Conservation (phyloP, 2,329 filamentous ascomycete genomes). For the Gaeumannomyces sp. region DNA sequence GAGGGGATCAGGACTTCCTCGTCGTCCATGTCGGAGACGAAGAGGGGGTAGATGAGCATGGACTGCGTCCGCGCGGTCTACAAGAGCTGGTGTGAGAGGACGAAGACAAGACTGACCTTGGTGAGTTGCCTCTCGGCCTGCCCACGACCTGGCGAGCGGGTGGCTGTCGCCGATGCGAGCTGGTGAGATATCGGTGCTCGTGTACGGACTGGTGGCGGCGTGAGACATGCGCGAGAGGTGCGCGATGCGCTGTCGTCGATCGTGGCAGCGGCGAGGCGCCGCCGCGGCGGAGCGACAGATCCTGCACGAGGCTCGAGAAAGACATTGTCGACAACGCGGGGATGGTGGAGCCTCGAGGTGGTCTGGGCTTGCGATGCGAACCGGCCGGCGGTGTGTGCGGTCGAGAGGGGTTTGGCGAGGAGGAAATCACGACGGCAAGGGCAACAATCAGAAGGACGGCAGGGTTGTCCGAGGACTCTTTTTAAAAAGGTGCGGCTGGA, state of each 20-base stretch:
- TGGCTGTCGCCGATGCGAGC: conserved; percentile 76
- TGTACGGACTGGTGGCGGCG: conserved; percentile 59
- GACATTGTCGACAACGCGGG: conserved; percentile 41
- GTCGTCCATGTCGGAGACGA: conserved; percentile 89
- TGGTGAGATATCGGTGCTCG: conserved; percentile 75
- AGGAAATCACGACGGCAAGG: not conserved
- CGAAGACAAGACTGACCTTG: conserved; percentile 51
- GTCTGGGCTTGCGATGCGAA: no score
- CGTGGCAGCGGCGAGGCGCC: conserved; percentile 40
- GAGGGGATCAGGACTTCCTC: conserved; percentile 88
- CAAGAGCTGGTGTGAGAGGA: not conserved
- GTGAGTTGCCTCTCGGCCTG: conserved; percentile 80
- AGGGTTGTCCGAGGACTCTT: not conserved
- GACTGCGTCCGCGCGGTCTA: conserved; percentile 47
- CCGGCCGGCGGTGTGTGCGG: not conserved
- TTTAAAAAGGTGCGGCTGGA: not conserved
- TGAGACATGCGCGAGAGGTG: conserved; percentile 55
- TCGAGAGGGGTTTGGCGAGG: not conserved
- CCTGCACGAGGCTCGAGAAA: conserved; percentile 62
- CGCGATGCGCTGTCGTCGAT: conserved; percentile 54
- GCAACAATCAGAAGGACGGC: not conserved
- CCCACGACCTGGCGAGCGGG: conserved; percentile 71
- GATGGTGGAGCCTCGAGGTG: no score
- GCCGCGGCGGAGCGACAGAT: conserved; percentile 50
- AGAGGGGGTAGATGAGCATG: conserved; percentile 97